phyloP scores from a whole-genome alignment of 768 basidiomycete genomes.

The Mrakia blollopis region DNA sequence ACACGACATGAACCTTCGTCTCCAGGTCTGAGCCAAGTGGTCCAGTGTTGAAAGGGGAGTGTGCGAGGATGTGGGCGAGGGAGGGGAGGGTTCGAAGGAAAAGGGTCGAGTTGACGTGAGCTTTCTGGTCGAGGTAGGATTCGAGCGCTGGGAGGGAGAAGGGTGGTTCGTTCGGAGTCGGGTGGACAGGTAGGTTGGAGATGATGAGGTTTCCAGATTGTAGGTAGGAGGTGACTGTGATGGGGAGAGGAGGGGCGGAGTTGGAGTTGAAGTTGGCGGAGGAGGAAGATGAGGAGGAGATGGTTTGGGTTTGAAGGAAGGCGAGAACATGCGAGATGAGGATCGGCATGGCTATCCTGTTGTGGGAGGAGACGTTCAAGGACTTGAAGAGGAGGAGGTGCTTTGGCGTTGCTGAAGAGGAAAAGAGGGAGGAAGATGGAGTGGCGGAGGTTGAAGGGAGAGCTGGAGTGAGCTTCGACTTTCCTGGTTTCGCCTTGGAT shows the following conservation, averaged over 20 bases:
- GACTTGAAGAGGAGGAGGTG: not conserved
- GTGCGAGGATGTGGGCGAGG: not conserved
- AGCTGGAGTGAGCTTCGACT: too few relatives aligned
- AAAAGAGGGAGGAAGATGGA: not conserved
- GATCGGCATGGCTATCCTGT: not conserved
- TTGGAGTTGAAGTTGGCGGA: too few relatives aligned
- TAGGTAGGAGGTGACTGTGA: not conserved
- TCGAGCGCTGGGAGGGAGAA: not conserved
- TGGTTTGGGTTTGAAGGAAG: not conserved
- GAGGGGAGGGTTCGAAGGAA: not conserved
- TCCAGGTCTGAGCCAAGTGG: too few relatives aligned
- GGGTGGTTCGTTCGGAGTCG: not conserved
- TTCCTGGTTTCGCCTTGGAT: too few relatives aligned
- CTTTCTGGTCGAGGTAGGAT: not conserved
- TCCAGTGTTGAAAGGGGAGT: not conserved
- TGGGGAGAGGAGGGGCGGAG: not conserved
- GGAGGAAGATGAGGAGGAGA: not conserved
- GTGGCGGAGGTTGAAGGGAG: too few relatives aligned
- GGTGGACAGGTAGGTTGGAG: not conserved
- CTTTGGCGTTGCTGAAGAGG: too few relatives aligned
- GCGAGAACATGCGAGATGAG: not conserved
- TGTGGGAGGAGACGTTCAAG: constrained; percentile 4
- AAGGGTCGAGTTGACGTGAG: not conserved
- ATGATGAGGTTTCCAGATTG: not conserved
- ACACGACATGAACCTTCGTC: not conserved